Evolutionary conservation across 192 early-diverging fungal genomes (phyloP), one percentile per base, ranked within the genome.

Genomic region (Physocladia obscura): DNA sequence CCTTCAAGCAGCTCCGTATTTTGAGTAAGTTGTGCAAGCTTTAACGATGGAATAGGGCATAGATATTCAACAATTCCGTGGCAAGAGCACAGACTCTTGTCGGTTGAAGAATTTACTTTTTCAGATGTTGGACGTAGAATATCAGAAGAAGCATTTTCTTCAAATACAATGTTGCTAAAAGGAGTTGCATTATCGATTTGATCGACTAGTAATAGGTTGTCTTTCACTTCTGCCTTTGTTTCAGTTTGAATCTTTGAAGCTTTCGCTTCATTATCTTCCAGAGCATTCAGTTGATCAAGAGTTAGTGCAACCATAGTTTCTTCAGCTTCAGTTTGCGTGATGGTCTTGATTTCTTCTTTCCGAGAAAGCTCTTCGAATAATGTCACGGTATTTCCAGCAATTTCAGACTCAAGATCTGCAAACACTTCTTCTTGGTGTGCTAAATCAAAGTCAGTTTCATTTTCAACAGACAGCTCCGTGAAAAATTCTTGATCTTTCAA

Each of bases 61-160:
- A 68, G 31, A 22, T 57, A 57, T 29, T 54, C 19, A 2, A 44
- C 35, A 26, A 68, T 49, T 37, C 65, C 65, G 31, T 68, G 65
- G 65, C 65, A 68, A 35, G 52, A 22, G 39, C 65, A 68, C 17
- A 40, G 37, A 17, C 17, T 15, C 27, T 47, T 21, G 8, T 58
- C 26, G 24, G 5, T 54, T 54, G 24, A 15, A n/a, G 8, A 24
- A 47, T 11, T 13, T 47, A n/a, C 44, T n/a, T 13, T 13, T 11
- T 47, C n/a, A 47, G n/a, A 47, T 47, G 44, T n/a, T 13, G 11
- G 11, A 47, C 44, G 11, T 47, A 13, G 11, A 47, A 47, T 47
- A 13, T 47, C 44, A 17, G 50, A 52, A 21, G 21, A 26, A 26
- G 8, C 50, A 6, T 52, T 31, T 8, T 15, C 56, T 31, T 34